Evolutionary conservation across 1,284 basidiomycete species (phyloP).

Genomic region (Phaffia rhodozyma): DNA sequence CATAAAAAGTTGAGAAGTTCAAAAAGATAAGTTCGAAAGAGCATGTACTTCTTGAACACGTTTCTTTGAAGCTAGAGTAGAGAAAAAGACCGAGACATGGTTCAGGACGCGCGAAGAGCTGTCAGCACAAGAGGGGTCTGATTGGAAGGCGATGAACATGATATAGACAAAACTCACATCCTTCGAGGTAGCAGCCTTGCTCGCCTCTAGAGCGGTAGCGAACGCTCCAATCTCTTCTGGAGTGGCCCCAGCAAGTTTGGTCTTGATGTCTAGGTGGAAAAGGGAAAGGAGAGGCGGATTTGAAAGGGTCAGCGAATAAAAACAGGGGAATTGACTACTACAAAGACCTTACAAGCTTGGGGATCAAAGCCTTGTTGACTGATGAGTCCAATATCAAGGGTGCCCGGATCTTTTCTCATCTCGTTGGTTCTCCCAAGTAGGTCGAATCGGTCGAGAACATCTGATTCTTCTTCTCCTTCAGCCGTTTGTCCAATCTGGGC

Average conservation of each 20-base stretch:
- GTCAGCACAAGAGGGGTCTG: slow-evolving; percentile 39
- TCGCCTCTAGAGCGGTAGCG: slow-evolving; percentile 31
- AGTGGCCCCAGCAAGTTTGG: slow-evolving; percentile 33
- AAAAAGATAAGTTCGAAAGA: background rate
- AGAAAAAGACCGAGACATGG: slow-evolving; percentile 24
- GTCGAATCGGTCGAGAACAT: background rate
- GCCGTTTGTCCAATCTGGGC: background rate
- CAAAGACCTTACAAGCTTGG: slow-evolving; percentile 52
- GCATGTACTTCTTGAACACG: slow-evolving; percentile 76
- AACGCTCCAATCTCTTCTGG: slow-evolving; percentile 34
- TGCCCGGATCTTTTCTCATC: slow-evolving; percentile 27
- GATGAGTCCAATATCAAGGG: slow-evolving; percentile 50
- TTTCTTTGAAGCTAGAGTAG: slow-evolving; percentile 54
- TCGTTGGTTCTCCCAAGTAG: background rate
- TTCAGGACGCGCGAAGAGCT: slow-evolving; percentile 50
- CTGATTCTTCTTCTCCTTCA: background rate
- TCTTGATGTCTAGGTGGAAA: slow-evolving; percentile 23
- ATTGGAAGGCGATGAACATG: background rate
- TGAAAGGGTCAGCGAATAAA: background rate
- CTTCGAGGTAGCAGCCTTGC: slow-evolving; percentile 12
- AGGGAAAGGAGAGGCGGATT: background rate
- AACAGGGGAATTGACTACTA: background rate
- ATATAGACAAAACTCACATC: slow-evolving; percentile 5
- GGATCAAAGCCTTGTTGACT: slow-evolving; percentile 67
- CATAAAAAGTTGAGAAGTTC: background rate